Percentiles rank a stretch among this genome's conserved stretches.
These are phyloP conservation scores for Tinospora cordifolia DNA, from an alignment of 164 flowering plant genomes.

Conservation along the genomic window DNA sequence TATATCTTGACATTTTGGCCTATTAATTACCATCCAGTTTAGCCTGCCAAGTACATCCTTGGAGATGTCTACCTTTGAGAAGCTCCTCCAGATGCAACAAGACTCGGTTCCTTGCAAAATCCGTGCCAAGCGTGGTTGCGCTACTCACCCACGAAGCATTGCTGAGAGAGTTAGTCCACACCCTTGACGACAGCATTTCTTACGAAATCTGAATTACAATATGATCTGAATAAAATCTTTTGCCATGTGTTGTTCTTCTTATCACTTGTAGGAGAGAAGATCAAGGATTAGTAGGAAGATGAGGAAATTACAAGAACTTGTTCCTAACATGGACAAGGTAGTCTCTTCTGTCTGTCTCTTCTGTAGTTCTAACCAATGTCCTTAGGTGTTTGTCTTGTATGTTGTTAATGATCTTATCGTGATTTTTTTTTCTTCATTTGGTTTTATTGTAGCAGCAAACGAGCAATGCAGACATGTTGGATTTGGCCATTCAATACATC, in stretches of 20 bases:
- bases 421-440: background rate
- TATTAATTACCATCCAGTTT: constrained; percentile 31
- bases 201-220: background rate
- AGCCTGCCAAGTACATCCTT: constrained; percentile 45
- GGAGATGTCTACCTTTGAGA: constrained; percentile 62
- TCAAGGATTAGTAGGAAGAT: constrained; percentile 74
- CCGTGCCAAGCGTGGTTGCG: constrained; percentile 86
- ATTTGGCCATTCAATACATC: constrained; percentile 82
- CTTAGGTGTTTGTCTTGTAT: background rate
- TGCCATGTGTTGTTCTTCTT: background rate
- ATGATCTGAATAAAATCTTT: background rate
- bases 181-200: background rate
- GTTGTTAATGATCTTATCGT: background rate
- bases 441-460: constrained; percentile 59
- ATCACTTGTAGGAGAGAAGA: constrained; percentile 62
- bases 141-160: constrained; percentile 87
- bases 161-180: constrained; percentile 65
- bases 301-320: constrained; percentile 82
- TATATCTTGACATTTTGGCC: background rate
- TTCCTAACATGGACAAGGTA: constrained; percentile 98
- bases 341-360: background rate
- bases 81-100: constrained; percentile 53
- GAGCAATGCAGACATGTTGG: constrained; percentile 89
- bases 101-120: constrained; percentile 73
- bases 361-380: background rate